A percentile compares a stretch with the other conserved stretches of the same genome.
Evolutionary conservation across 495 filamentous ascomycete genomes (phyloP).

Genomic region (Penicillium nucicola): DNA sequence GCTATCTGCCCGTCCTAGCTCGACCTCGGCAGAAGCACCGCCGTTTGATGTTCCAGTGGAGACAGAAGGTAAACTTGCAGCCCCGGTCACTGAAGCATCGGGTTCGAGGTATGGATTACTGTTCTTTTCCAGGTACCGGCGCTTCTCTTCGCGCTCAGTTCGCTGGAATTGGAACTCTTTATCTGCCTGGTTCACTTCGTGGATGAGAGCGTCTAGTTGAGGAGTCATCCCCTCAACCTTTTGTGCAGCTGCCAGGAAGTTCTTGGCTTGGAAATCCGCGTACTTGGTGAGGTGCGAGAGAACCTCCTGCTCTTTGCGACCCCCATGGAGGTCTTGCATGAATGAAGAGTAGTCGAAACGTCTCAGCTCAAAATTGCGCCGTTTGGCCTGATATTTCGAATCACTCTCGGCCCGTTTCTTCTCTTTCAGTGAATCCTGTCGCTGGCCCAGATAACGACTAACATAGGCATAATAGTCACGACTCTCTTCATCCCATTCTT

Average conservation of each 20-base stretch:
- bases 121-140: conserved; percentile 83
- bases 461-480: conserved; percentile 97
- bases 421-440: conserved; percentile 92
- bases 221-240: conserved; percentile 86
- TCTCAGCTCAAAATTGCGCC: conserved; percentile 91
- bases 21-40: conserved; percentile 51
- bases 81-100: conserved; percentile 39
- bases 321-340: conserved; percentile 97
- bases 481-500: conserved; percentile 97
- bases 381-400: conserved; percentile 91
- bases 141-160: conserved; percentile 90
- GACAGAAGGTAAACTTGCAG: conserved; percentile 20
- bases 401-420: conserved; percentile 95
- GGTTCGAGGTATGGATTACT: conserved; percentile 78
- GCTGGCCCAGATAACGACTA: conserved; percentile 88
- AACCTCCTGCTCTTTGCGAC: conserved; percentile 96
- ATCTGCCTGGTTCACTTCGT: conserved; percentile 85
- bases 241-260: conserved; percentile 75
- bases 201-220: conserved; percentile 86
- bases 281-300: conserved; percentile 94
- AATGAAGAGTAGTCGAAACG: conserved; percentile 99
- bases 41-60: conserved; percentile 35
- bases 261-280: conserved; percentile 84
- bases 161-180: conserved; percentile 94
- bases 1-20: conserved; percentile 69